Conservation (phyloP, 495 filamentous ascomycete genomes). For the Apiosordaria backusii region DNA sequence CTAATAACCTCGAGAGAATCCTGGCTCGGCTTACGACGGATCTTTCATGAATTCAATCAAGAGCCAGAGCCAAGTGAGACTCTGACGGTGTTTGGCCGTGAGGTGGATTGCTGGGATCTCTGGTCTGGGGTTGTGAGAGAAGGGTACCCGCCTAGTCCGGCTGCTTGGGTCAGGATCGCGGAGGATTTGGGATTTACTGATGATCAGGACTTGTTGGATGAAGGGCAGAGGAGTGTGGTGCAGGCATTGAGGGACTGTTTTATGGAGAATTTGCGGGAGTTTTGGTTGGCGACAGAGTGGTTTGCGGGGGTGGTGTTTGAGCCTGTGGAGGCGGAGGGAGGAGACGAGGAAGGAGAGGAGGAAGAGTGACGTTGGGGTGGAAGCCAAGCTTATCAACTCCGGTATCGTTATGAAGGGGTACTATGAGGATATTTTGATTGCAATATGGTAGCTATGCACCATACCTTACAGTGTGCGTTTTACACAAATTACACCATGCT, state of each 20-base stretch:
- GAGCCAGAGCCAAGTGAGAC: not conserved
- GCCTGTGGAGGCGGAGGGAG: not conserved
- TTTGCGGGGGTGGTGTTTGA: constrained; percentile 15
- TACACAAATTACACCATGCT: too few relatives aligned
- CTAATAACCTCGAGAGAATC: not conserved
- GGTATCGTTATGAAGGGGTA: not conserved
- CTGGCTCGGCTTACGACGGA: not conserved
- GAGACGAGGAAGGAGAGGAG: too few relatives aligned
- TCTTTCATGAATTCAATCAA: not conserved
- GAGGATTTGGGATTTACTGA: constrained; percentile 40
- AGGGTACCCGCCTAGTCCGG: not conserved
- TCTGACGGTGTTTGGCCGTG: not conserved
- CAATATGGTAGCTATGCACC: too few relatives aligned
- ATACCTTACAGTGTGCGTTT: too few relatives aligned
- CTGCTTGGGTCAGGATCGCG: constrained; percentile 19
- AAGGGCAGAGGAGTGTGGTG: constrained; percentile 23
- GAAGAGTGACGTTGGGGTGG: not conserved
- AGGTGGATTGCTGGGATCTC: not conserved
- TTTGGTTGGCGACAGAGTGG: constrained; percentile 30
- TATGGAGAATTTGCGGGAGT: constrained; percentile 30
- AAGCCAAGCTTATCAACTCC: not conserved
- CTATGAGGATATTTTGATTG: too few relatives aligned
- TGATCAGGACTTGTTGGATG: constrained; percentile 20
- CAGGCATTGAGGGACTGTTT: constrained; percentile 35
- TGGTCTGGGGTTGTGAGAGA: not conserved